Conservation (phyloP, 1,284 basidiomycete species). For the Cutaneotrichosporon cutaneum region DNA sequence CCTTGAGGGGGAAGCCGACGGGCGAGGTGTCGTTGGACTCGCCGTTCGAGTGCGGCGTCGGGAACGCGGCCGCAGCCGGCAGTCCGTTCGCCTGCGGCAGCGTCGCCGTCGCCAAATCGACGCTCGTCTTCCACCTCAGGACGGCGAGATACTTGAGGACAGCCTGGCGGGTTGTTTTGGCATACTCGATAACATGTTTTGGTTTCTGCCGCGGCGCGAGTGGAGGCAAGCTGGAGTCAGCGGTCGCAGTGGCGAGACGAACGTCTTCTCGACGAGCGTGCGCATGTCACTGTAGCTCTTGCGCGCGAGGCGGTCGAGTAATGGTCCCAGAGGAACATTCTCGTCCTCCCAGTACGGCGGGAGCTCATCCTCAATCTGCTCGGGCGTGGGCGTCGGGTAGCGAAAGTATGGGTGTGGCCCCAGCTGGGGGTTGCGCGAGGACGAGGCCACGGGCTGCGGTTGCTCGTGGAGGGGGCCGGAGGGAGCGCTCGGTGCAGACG, state of each 20-base stretch:
- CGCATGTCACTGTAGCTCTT: slow-evolving; percentile 43
- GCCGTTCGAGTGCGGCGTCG: slow-evolving; percentile 43
- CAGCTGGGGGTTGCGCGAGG: slow-evolving; percentile 41
- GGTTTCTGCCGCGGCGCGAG: slow-evolving; percentile 34
- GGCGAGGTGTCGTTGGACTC: slow-evolving; percentile 44
- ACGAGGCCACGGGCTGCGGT: slow-evolving; percentile 23
- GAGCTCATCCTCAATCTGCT: slow-evolving; percentile 45
- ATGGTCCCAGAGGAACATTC: slow-evolving; percentile 38
- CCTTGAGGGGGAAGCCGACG: slow-evolving; percentile 24
- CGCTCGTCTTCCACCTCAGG: slow-evolving; percentile 47
- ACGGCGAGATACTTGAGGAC: slow-evolving; percentile 49
- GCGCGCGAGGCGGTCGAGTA: slow-evolving; percentile 39
- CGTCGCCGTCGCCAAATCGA: slow-evolving; percentile 32
- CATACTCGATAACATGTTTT: slow-evolving; percentile 45
- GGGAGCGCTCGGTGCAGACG: background rate
- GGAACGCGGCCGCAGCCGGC: slow-evolving; percentile 31
- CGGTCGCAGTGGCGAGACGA: background rate
- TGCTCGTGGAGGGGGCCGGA: slow-evolving; percentile 16
- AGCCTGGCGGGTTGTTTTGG: slow-evolving; percentile 44
- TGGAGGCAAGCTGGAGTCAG: slow-evolving; percentile 26
- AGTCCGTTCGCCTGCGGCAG: slow-evolving; percentile 5
- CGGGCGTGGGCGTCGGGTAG: slow-evolving; percentile 41
- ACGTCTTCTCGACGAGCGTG: slow-evolving; percentile 38
- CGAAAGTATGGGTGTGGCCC: slow-evolving; percentile 42
- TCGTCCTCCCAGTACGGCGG: slow-evolving; percentile 45